phyloP scores from a whole-genome alignment of 495 filamentous ascomycete species.

The Cercophora samala region DNA sequence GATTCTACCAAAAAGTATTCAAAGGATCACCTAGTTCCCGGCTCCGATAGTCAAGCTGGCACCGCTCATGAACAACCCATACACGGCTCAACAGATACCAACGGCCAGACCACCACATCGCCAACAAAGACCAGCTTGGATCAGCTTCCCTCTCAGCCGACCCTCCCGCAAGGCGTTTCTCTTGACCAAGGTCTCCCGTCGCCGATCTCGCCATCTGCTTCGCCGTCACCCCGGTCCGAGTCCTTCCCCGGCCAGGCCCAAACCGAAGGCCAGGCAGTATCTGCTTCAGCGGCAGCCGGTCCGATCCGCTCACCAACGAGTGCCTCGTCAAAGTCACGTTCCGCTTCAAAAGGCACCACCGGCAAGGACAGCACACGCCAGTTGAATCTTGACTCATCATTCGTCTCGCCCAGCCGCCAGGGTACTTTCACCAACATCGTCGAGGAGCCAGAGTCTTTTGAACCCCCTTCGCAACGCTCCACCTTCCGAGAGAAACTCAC shows the following conservation, averaged over 20 bases:
- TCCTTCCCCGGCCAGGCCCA: slow-evolving; percentile 12
- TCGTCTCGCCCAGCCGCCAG: slow-evolving; percentile 26
- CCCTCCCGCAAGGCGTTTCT: slow-evolving; percentile 24
- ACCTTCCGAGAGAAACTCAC: slow-evolving; percentile 28
- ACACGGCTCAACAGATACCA: slow-evolving; percentile 9
- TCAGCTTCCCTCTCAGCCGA: slow-evolving; percentile 15
- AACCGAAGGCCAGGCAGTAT: slow-evolving; percentile 16
- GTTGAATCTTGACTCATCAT: slow-evolving; percentile 30
- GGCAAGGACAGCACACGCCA: slow-evolving; percentile 29
- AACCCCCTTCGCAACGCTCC: slow-evolving; percentile 19
- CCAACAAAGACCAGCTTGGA: slow-evolving; percentile 20
- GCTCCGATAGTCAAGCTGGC: slow-evolving; percentile 11
- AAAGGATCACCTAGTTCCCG: slow-evolving; percentile 17
- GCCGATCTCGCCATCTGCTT: slow-evolving; percentile 27
- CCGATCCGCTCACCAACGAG: slow-evolving; percentile 10
- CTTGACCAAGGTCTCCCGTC: slow-evolving; percentile 32
- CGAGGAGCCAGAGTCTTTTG: slow-evolving; percentile 33
- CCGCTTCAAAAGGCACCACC: slow-evolving; percentile 23
- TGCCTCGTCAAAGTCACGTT: slow-evolving; percentile 11
- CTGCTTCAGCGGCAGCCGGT: slow-evolving; percentile 16
- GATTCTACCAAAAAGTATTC: slow-evolving; percentile 26
- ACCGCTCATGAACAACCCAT: slow-evolving; percentile 13
- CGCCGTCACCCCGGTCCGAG: slow-evolving; percentile 21
- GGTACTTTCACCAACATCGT: slow-evolving; percentile 30
- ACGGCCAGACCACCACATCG: slow-evolving; percentile 20